A percentile compares a stretch with the other conserved stretches of the same genome.
Conservation (phyloP, 179 eudicot species). For the Heliamphora pulchella region DNA sequence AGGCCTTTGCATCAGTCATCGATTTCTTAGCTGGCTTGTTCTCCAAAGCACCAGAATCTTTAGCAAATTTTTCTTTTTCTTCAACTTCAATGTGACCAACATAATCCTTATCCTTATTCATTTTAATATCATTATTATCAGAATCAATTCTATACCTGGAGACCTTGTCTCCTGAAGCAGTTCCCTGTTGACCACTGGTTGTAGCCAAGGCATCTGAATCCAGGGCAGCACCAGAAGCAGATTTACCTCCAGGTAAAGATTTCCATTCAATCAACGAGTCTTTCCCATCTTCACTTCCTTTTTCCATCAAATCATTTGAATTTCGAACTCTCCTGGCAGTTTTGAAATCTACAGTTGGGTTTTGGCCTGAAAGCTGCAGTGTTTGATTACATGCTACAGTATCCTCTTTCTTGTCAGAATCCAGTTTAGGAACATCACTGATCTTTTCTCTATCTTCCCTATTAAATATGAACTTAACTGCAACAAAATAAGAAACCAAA, state of each 20-base stretch:
- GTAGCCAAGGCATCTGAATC: conserved; percentile 15
- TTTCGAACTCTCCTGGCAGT: conserved; percentile 1
- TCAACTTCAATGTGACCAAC: conserved; percentile 8
- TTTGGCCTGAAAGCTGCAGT: conserved; percentile 13
- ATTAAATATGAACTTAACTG: conserved; percentile 61
- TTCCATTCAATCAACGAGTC: not conserved
- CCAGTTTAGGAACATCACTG: conserved; percentile 20
- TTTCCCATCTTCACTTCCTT: not conserved
- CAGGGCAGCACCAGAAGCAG: conserved; percentile 16
- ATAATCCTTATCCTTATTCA: conserved; percentile 3
- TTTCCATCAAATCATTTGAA: conserved; percentile 3
- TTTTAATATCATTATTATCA: not conserved
- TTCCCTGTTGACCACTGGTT: conserved; percentile 5
- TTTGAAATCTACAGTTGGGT: conserved; percentile 18
- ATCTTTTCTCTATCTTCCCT: conserved; percentile 24
- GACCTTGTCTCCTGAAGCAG: conserved; percentile 17
- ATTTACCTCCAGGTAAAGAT: not conserved
- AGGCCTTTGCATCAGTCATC: conserved; percentile 9
- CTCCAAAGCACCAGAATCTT: conserved; percentile 22
- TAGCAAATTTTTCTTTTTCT: conserved; percentile 16
- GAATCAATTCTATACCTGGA: not conserved
- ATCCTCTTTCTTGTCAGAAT: conserved; percentile 18
- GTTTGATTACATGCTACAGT: conserved; percentile 18
- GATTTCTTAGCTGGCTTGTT: conserved; percentile 30
- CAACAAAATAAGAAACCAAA: conserved; percentile 21